Evolutionary conservation across 257 asterid species (phyloP).

Genomic region (Phtheirospermum japonicum): DNA sequence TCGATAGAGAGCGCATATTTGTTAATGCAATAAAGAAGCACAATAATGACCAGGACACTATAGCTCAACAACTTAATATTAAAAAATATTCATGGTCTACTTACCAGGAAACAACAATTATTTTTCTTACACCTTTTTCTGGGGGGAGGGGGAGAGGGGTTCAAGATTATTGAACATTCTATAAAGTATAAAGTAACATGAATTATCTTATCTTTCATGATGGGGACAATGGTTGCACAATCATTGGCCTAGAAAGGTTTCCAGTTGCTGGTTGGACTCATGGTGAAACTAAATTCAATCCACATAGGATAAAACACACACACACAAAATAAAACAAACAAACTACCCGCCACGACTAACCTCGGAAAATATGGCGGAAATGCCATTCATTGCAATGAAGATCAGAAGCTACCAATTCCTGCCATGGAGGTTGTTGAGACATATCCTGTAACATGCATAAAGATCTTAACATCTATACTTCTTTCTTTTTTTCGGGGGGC

Average conservation of each 20-base stretch:
- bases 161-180: conserved; percentile 9
- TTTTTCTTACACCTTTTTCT: conserved; percentile 11
- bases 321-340: neutral
- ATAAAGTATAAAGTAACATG: conserved; percentile 19
- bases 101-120: conserved; percentile 1
- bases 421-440: conserved; percentile 99
- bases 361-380: conserved; percentile 97
- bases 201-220: neutral
- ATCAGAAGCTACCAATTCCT: conserved; percentile 90
- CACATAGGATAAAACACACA: neutral
- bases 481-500: neutral
- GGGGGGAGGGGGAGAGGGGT: neutral
- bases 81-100: conserved; percentile 12
- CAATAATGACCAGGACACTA: conserved; percentile 17
- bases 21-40: neutral
- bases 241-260: conserved; percentile 7
- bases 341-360: conserved; percentile 32
- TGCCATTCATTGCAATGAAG: conserved; percentile 96
- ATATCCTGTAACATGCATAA: conserved; percentile 60
- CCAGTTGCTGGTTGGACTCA: conserved; percentile 13
- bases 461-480: neutral
- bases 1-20: conserved; percentile 5
- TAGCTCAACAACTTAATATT: neutral
- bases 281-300: neutral
- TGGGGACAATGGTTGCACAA: conserved; percentile 3